Base-by-base conservation (phyloP, 305 asterid species). In the Nicotiana rustica region DNA sequence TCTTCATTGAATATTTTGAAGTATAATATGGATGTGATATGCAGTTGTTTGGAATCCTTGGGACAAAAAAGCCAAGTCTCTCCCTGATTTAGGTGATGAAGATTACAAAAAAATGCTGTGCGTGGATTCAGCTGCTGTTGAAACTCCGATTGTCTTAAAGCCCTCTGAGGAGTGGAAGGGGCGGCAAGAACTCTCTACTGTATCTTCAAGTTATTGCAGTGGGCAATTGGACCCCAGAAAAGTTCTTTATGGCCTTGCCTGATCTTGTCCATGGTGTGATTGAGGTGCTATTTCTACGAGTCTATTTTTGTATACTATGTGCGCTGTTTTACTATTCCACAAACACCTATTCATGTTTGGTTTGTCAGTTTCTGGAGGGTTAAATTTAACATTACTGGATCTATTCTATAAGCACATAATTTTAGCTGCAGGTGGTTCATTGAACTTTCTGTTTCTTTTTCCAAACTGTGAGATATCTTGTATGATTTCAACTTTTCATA, bases 31-130 rank as follows among this genome's bases (percentile, higher is more conserved):
- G 67, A 67, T 85, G 68, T 86, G 55, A 25, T 77, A 29, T 82
- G 84, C 93, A 95, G 98, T 87, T 83, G 90, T 95, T 79, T 92
- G 99, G 99, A 95, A 95, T 84, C 98, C 99, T 70, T 95, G 99
- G 98, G 97, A 93, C 89, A 95, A 93, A 89, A 93, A 91, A 84
- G 89, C 94, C 18, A 93, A 94, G 88, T 86, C 93, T 65, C 90
- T 93, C 67, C 90, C 91, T 3, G 97, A 95, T 87, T 83, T 95
- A 52, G 97, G 98, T 1, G 95, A 89, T 78, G 98, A 90, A 60
- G 98, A 93, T 84, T 95, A 90, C 87, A 92, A 93, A 86, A 87
- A 78, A 47, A 93, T 93, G 97, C 67, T 93, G 10, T 92, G 97
- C 68, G 89, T 95, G 65, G 95, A 92, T 87, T 94, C 98, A 38